phyloP scores from a whole-genome alignment of 1,284 basidiomycete genomes.

The Sanghuangporus weigelae region DNA sequence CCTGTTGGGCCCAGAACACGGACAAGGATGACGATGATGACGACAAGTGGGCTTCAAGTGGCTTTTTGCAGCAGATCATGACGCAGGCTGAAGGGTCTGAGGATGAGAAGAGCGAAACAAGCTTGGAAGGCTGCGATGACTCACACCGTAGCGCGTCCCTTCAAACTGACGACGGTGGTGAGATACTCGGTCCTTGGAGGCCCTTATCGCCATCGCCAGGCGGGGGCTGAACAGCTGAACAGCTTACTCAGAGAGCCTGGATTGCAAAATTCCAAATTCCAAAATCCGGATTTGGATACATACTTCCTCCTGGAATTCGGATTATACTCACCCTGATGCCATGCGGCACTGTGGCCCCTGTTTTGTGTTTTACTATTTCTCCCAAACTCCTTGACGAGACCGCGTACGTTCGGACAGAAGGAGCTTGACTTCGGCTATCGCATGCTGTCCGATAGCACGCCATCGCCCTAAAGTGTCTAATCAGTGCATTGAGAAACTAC shows the following conservation, averaged over 20 bases:
- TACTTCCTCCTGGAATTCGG: background rate
- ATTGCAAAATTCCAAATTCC: background rate
- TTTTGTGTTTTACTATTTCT: background rate
- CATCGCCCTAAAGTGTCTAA: background rate
- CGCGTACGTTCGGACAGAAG: background rate
- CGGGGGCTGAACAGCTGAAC: background rate
- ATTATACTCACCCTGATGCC: background rate
- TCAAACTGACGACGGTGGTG: background rate
- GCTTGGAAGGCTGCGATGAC: background rate
- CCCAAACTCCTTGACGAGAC: background rate
- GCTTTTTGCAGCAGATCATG: slow-evolving; percentile 1
- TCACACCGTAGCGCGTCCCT: background rate
- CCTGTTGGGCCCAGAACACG: background rate
- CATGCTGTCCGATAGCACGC: background rate
- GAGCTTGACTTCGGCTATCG: background rate
- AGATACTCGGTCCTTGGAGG: slow-evolving; percentile 14
- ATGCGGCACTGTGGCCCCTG: background rate
- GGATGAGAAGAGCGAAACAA: background rate
- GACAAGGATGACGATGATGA: slow-evolving; percentile 12
- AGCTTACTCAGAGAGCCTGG: background rate
- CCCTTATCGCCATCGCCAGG: slow-evolving; percentile 15
- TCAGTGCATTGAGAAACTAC: background rate
- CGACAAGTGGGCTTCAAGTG: background rate
- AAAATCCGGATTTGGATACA: background rate
- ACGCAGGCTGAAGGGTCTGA: background rate